Percentiles rank a stretch among this genome's conserved stretches.
Conservation (phyloP, 345 rosid species). For the Aethionema arabicum region DNA sequence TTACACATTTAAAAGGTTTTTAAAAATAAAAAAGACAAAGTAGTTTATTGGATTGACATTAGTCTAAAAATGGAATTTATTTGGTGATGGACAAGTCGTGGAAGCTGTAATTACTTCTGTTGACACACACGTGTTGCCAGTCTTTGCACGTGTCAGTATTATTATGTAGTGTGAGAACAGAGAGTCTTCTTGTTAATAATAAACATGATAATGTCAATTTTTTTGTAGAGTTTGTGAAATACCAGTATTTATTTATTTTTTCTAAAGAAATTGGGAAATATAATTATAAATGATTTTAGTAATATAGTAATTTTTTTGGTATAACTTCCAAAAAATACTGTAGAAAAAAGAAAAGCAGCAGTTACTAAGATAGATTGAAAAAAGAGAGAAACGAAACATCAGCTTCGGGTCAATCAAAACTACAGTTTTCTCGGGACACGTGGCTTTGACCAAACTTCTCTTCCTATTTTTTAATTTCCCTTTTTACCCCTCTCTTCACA, state of each 20-base stretch:
- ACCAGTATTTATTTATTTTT: too few species aligned
- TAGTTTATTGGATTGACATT: not conserved
- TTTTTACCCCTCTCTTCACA: constrained; percentile 18
- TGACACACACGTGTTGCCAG: constrained; percentile 34
- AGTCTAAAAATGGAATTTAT: not conserved
- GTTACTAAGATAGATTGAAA: constrained; percentile 32
- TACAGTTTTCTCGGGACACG: constrained; percentile 85
- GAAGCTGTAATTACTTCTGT: not conserved
- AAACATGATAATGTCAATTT: constrained; percentile 24
- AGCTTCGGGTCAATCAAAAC: constrained; percentile 60
- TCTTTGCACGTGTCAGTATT: constrained; percentile 36
- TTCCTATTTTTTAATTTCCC: constrained; percentile 2
- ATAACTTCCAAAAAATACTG: constrained; percentile 12
- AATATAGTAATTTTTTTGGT: constrained; percentile 15
- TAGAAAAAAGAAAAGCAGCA: constrained; percentile 31
- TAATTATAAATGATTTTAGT: not conserved
- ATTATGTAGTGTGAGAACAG: constrained; percentile 10
- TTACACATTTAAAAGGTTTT: too few species aligned
- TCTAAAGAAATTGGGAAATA: not conserved
- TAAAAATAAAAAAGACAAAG: not conserved
- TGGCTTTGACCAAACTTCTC: constrained; percentile 59
- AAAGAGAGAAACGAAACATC: constrained; percentile 34
- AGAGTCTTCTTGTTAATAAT: constrained; percentile 22
- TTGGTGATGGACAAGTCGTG: constrained; percentile 8
- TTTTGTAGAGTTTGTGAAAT: not conserved